Base-by-base conservation (phyloP, 1,284 basidiomycete species). In the Ustilago hordei region DNA sequence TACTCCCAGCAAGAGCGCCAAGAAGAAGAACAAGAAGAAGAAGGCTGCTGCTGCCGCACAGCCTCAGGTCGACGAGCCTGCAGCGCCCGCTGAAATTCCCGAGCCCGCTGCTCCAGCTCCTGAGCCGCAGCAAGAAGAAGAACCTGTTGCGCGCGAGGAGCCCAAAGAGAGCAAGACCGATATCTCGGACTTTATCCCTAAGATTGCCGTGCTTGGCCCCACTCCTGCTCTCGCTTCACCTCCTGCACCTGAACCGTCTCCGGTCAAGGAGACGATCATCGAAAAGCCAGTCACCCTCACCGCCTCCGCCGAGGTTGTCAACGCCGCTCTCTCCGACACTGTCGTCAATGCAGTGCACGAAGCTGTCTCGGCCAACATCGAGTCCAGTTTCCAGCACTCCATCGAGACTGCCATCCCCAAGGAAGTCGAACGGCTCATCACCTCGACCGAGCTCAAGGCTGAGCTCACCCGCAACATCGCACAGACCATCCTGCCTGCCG, bases 391-490 rank as follows among this genome's bases (percentile, higher is more conserved):
- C 64, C 60, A 60, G 31, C 48, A 62, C 8, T 59, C 57, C 19
- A 53, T 79, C 43, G 45, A 64, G 23, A 28, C 36, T n/a, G 19
- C 59, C 23, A 45, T 79, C 3, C 69, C 78, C 39, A 50, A 57
- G 19, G 66, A 81, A 62, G 41, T 81, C 13, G 69, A 81, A 43
- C 60, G 57, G 6, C 63, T 77, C 52, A 48, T 81, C 60, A 45
- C 56, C 15, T 61, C 67, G 8, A 75, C 73, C 31, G 69, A 70
- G 28, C 60, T 79, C 55, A 64, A 62, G 28, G 56, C 57, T 11
- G 69, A 81, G 60, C 64, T 81, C 7, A 63, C 74, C 0, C 56
- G 63, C 52, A 69, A 60, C 63, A 78, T 81, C 35, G 59, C 73
- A 2, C 56, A 75, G 36, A 54, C 62, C 56, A 75, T 81, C 60